Evolutionary conservation across 2,329 filamentous ascomycete species (phyloP).

Genomic region (Aspergillus pseudotamarii): DNA sequence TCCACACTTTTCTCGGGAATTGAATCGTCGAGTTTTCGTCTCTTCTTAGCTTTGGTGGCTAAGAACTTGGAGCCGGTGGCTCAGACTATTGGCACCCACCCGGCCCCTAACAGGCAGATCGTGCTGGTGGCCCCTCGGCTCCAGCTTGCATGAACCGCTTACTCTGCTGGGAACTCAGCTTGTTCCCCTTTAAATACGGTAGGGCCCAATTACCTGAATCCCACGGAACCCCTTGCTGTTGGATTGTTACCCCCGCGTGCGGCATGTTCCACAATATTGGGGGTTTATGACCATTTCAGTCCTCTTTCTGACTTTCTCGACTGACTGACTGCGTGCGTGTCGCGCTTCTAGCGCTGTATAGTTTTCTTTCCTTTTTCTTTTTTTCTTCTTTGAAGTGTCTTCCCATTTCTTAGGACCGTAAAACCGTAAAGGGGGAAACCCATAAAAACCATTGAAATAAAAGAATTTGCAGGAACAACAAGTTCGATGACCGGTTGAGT

Average conservation of each 20-base stretch:
- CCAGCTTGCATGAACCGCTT: conserved; percentile 28
- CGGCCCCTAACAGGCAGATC: conserved; percentile 27
- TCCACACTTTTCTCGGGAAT: neutral
- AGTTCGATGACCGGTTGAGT: neutral
- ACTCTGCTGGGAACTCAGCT: conserved; percentile 19
- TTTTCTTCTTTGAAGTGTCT: neutral
- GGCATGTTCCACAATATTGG: conserved; percentile 31
- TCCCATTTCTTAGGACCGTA: neutral
- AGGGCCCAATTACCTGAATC: conserved; percentile 1
- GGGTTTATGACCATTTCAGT: conserved; percentile 5
- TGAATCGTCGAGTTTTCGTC: neutral
- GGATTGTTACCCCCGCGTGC: conserved; percentile 29
- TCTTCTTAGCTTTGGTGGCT: conserved; percentile 16
- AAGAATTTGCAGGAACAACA: neutral
- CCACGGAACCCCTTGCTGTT: conserved; percentile 32
- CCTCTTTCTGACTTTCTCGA: neutral
- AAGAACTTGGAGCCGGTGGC: conserved; percentile 15
- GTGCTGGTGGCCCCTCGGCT: conserved; percentile 25
- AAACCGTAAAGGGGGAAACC: neutral
- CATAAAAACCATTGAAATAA: neutral
- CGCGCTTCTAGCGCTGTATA: neutral
- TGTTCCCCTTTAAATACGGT: neutral
- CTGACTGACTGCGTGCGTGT: neutral
- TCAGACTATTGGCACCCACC: conserved; percentile 27
- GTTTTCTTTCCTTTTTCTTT: too few species aligned